Base-by-base conservation (phyloP, 768 basidiomycete species). In the Tricholoma terreum region DNA sequence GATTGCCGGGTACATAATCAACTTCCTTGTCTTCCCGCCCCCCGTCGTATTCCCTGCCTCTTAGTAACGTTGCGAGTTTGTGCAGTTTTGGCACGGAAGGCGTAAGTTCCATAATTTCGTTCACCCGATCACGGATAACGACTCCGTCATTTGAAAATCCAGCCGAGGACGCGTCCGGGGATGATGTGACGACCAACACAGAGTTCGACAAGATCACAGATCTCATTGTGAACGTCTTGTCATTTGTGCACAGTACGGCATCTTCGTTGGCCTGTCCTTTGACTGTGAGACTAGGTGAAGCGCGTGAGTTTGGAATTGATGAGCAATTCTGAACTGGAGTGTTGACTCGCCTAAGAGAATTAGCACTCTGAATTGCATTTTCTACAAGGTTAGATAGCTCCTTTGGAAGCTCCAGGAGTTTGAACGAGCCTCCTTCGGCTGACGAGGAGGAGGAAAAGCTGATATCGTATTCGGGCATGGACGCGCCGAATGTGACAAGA, bases 171-270 rank as follows among this genome's bases (percentile, higher is more conserved):
- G 63, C 67, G 63, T 74, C 72, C 36, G 73, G 67, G 2, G 77
- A 73, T 15, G 84, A 75, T 2, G 85, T 85, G 58, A 90, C 77
- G 43, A 98, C 81, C 11, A 94, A 76, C 33, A 95, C 73, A 0
- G 93, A 87, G 70, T 98, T 98, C 15, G 94, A 97, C 48, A 97
- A 76, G 8, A 81, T 80, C n/a, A 98, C 87, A 0, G 94, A 89
- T 55, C 95, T 86, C 24, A 98, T 74, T 2, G 82, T 67, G 67
- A 89, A 99, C 0, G 96, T 98, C 67, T 82, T 85, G 56, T 86
- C 79, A 0, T 77, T 63, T 0, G 94, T 96, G 69, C 96, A 98
- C 8, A 96, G 74, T 0, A 97, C 94, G 0, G 95, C 96, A 63
- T 95, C 89, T 63, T 98, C 94, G 27, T 80, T 79, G 1, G 83